Conservation (phyloP, 2,329 filamentous ascomycete genomes). For the Lizonia empirigonia region DNA sequence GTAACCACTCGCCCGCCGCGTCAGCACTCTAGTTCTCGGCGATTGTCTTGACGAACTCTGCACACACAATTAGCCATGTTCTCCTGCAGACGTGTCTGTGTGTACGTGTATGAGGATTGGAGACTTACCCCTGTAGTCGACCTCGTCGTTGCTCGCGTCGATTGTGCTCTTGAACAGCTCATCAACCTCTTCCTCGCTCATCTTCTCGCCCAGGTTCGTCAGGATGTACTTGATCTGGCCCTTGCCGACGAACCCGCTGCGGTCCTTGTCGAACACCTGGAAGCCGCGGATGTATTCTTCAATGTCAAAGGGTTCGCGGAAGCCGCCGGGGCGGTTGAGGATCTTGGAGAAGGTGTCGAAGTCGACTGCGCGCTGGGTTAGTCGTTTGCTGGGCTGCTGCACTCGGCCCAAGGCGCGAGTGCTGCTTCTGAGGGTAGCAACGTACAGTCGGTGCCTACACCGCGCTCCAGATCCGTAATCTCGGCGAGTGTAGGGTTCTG, state of each 20-base stretch:
- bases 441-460: conserved; percentile 88
- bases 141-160: conserved; percentile 92
- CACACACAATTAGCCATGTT: conserved; percentile 14
- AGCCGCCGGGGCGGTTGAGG: conserved; percentile 95
- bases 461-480: conserved; percentile 90
- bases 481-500: conserved; percentile 96
- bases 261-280: conserved; percentile 99
- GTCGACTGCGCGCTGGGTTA: conserved; percentile 69
- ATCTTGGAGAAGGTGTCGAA: conserved; percentile 97
- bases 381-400: not conserved
- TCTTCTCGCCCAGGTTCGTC: conserved; percentile 98
- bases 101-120: not conserved
- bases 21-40: conserved; percentile 43
- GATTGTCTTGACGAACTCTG: conserved; percentile 50
- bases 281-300: conserved; percentile 99
- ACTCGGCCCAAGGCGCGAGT: not conserved
- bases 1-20: not conserved
- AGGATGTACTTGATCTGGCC: conserved; percentile 97
- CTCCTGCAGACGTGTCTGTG: not conserved
- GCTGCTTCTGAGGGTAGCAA: too few relatives aligned
- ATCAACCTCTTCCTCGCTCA: conserved; percentile 98
- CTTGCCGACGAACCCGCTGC: conserved; percentile 96
- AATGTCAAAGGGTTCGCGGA: conserved; percentile 96
- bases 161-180: conserved; percentile 94
- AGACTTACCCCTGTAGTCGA: conserved; percentile 88